Evolutionary conservation across 1,284 basidiomycete genomes (phyloP).

Genomic region (Grifola frondosa): DNA sequence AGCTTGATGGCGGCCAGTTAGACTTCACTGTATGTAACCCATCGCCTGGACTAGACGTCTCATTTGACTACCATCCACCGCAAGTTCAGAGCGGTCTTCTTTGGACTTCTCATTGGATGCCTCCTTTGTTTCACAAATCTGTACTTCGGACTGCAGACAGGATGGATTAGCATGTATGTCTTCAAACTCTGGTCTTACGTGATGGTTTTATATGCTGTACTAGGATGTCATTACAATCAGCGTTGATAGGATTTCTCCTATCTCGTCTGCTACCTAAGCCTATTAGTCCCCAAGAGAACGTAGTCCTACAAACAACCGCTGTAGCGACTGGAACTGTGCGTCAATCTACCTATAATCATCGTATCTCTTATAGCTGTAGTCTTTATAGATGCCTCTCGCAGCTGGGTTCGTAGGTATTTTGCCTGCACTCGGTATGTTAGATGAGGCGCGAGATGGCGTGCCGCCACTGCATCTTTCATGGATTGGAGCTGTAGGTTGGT

Average conservation of each 20-base stretch:
- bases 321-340: conserved; percentile 82
- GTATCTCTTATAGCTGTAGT: neutral
- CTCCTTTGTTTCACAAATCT: conserved; percentile 76
- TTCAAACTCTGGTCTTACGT: neutral
- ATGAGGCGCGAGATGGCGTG: conserved; percentile 72
- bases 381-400: conserved; percentile 76
- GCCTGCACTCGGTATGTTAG: conserved; percentile 83
- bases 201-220: neutral
- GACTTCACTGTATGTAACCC: conserved; percentile 17
- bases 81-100: conserved; percentile 47
- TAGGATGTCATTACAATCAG: conserved; percentile 96
- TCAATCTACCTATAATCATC: neutral
- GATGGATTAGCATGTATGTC: conserved; percentile 71
- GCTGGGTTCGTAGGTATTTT: conserved; percentile 95
- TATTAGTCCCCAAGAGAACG: conserved; percentile 86
- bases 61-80: too few species aligned
- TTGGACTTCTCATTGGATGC: conserved; percentile 70
- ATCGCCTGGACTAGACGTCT: neutral
- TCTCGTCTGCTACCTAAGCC: conserved; percentile 74
- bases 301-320: conserved; percentile 93
- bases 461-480: conserved; percentile 76
- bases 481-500: conserved; percentile 78
- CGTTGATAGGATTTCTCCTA: conserved; percentile 87
- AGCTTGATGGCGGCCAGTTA: conserved; percentile 10
- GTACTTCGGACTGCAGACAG: conserved; percentile 76